Evolutionary conservation across 2,329 filamentous ascomycete species (phyloP).

Genomic region (Immersiporthe knoxdaviesiana): DNA sequence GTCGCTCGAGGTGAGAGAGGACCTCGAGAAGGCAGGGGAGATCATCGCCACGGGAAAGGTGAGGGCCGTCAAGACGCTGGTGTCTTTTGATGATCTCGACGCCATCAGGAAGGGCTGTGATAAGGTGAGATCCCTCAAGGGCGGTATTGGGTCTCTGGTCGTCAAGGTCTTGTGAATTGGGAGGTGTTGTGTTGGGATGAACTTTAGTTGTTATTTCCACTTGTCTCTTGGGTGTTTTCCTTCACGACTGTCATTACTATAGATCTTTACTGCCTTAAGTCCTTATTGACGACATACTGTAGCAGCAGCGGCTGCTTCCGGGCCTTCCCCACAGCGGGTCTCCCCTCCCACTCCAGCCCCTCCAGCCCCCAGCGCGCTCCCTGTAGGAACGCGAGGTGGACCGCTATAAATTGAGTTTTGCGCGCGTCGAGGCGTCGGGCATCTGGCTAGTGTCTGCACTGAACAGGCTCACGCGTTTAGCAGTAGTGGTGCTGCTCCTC

Average conservation of each 20-base stretch:
- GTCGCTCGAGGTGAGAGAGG: conserved; percentile 44
- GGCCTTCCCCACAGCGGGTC: conserved; percentile 4
- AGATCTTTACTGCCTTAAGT: background rate
- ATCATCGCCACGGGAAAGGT: conserved; percentile 48
- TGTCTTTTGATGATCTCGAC: conserved; percentile 48
- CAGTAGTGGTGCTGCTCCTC: background rate
- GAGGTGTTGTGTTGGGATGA: background rate
- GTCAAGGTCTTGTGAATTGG: conserved; percentile 40
- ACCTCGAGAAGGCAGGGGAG: conserved; percentile 47
- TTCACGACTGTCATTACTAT: background rate
- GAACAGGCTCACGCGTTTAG: conserved; percentile 14
- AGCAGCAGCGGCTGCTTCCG: background rate
- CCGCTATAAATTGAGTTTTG: conserved; percentile 20
- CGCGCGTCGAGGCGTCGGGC: background rate
- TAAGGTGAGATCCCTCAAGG: conserved; percentile 45
- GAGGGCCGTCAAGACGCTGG: conserved; percentile 46
- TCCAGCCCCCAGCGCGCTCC: conserved; percentile 1
- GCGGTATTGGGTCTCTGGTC: conserved; percentile 49
- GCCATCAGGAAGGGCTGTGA: conserved; percentile 46
- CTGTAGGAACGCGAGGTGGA: conserved; percentile 17
- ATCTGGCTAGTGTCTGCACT: background rate
- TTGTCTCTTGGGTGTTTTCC: background rate
- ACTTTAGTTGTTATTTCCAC: background rate
- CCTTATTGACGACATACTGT: background rate
- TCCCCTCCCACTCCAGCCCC: background rate